Conservation (phyloP, 192 early-diverging fungal genomes). For the Linnemannia zychae region DNA sequence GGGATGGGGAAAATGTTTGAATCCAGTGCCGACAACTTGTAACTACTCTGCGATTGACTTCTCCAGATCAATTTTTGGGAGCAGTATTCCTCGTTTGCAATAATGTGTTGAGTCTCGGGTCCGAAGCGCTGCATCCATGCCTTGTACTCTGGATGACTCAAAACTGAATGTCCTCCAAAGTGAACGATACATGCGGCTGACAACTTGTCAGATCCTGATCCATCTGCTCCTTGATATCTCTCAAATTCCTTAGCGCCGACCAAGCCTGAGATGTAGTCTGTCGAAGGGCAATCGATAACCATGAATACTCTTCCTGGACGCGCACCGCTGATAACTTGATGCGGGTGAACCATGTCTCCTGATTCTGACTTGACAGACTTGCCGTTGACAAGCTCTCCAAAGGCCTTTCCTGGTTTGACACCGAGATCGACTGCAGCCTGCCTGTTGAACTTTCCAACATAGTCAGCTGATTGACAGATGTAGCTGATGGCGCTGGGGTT, state of each 20-base stretch:
- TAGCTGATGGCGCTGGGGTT: constrained; percentile 71
- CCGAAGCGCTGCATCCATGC: constrained; percentile 84
- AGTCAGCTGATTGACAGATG: constrained; percentile 79
- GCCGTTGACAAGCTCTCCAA: constrained; percentile 72
- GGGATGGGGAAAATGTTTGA: constrained; percentile 79
- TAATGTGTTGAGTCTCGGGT: constrained; percentile 80
- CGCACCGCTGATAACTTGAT: constrained; percentile 73
- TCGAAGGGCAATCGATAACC: constrained; percentile 76
- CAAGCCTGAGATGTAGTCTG: constrained; percentile 66
- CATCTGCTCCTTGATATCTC: constrained; percentile 42
- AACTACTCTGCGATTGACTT: constrained; percentile 71
- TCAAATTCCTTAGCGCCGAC: constrained; percentile 59
- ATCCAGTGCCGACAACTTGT: constrained; percentile 76
- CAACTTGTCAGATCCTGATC: constrained; percentile 20
- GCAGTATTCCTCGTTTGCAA: constrained; percentile 75
- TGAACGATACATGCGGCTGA: constrained; percentile 74
- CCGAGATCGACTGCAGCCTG: constrained; percentile 75
- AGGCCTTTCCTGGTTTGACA: constrained; percentile 74
- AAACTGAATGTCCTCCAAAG: constrained; percentile 72
- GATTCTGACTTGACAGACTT: constrained; percentile 67
- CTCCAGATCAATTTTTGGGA: constrained; percentile 76
- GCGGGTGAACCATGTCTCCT: constrained; percentile 79
- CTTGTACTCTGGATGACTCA: constrained; percentile 73
- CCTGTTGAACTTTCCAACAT: constrained; percentile 86
- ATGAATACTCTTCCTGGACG: constrained; percentile 77